Evolutionary conservation across 495 filamentous ascomycete genomes (phyloP), one percentile per base, ranked within the genome.

Genomic region (Sordaria brevicollis): DNA sequence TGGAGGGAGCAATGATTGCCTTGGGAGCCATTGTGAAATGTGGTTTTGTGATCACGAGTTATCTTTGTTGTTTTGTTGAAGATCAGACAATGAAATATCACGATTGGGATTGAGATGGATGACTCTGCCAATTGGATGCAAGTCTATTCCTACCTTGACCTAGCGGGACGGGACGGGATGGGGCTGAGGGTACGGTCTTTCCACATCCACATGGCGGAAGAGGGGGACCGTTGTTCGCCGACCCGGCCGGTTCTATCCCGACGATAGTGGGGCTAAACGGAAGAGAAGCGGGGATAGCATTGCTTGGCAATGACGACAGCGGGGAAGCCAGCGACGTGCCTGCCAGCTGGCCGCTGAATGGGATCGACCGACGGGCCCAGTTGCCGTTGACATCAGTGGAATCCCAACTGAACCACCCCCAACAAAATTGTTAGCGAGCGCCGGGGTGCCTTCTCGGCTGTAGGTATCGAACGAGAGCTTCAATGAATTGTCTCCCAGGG

Each of bases 1-100:
- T 98, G 17, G 95, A 99, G 19, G 95, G 95, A 10, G 94, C 93
- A 77, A 98, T 96, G 79, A 98, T 96, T 41, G 95, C 91, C 74
- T 91, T 86, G 0, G 94, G 96, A 49, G 91, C 83, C 95, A 97
- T 97, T 34, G 65, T 72, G 49, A 31, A 62, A 25, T 57, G 21
- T 39, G 37, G 0, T 17, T 57, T 62, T 31, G 49, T 62, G 25
- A 7, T 62, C 21, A 31, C 11, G 25, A 31, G 49, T 29, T 5
- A 19, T 49, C 3, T 49, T 19, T 25, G 41, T 4, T 49, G 41
- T 49, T 4, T 8, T 57, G 49, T 57, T 31, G 1, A 49, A 49
- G 19, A 49, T 13, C 41, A 49, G 19, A 49, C 9, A 13, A 57
- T 31, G 13, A n/a, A 5, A 6, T 62, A 62, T 31, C 49, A 5